Conservation (phyloP, 805 yeast genomes). For the Clavispora carvajalis region DNA sequence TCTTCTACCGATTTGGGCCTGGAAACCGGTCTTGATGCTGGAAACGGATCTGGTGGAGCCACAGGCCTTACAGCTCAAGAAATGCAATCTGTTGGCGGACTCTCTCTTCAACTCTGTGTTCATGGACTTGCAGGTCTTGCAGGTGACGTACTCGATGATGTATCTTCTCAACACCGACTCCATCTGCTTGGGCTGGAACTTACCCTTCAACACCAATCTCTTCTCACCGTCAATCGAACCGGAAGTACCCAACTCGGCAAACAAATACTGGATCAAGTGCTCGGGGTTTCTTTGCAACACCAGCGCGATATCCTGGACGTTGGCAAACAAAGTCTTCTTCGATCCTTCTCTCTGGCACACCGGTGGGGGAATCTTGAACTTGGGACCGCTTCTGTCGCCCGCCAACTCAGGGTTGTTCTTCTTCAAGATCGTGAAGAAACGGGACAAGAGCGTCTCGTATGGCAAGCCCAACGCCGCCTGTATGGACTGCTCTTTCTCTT, state of each 20-base stretch:
- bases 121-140: slow-evolving; percentile 98
- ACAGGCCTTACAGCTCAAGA: slow-evolving; percentile 96
- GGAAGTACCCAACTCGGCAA: slow-evolving; percentile 98
- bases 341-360: slow-evolving; percentile 94
- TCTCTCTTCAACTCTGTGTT: slow-evolving; percentile 95
- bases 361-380: slow-evolving; percentile 97
- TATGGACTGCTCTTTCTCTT: slow-evolving; percentile 11
- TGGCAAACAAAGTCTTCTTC: slow-evolving; percentile 93
- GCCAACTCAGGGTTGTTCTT: slow-evolving; percentile 97
- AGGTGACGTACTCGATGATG: slow-evolving; percentile 94
- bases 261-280: slow-evolving; percentile 91
- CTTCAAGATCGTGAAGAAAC: slow-evolving; percentile 82
- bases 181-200: slow-evolving; percentile 95
- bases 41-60: slow-evolving; percentile 96
- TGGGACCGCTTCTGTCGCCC: slow-evolving; percentile 88
- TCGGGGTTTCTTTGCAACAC: slow-evolving; percentile 95
- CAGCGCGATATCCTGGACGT: slow-evolving; percentile 90
- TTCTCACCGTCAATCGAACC: slow-evolving; percentile 98
- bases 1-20: slow-evolving; percentile 93
- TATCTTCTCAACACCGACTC: slow-evolving; percentile 95
- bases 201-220: slow-evolving; percentile 95
- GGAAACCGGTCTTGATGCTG: slow-evolving; percentile 99
- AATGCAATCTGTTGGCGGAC: slow-evolving; percentile 91
- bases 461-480: slow-evolving; percentile 53
- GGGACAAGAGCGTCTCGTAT: slow-evolving; percentile 69